These are phyloP conservation scores for Suillus subluteus DNA, from an alignment of 768 basidiomycete genomes.

Conservation along the genomic window DNA sequence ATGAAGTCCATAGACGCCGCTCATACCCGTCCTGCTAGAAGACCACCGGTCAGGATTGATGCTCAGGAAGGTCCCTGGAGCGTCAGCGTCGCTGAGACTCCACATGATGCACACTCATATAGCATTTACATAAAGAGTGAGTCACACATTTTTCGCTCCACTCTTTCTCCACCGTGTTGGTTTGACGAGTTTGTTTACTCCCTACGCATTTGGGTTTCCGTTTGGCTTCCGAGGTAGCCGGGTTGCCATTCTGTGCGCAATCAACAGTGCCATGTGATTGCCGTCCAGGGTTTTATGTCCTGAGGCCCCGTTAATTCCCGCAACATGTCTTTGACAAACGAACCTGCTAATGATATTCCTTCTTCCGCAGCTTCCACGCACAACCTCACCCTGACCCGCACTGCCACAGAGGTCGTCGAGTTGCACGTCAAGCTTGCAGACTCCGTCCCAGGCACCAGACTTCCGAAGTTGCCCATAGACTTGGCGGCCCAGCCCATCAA, in stretches of 20 bases:
- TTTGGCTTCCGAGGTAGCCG: slow-evolving; percentile 29
- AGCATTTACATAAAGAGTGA: slow-evolving; percentile 90
- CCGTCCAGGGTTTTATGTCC: slow-evolving; percentile 16
- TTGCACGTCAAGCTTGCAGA: slow-evolving; percentile 82
- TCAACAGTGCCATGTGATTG: slow-evolving; percentile 22
- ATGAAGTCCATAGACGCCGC: slow-evolving; percentile 49
- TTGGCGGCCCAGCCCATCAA: slow-evolving; percentile 54
- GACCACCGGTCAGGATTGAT: slow-evolving; percentile 65
- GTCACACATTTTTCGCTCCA: slow-evolving; percentile 35
- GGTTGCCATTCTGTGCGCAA: slow-evolving; percentile 22
- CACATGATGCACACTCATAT: slow-evolving; percentile 69
- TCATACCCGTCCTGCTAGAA: slow-evolving; percentile 44
- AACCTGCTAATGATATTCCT: slow-evolving; percentile 34
- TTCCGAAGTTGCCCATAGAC: slow-evolving; percentile 68
- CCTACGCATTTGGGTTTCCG: slow-evolving; percentile 24
- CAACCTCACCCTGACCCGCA: slow-evolving; percentile 85
- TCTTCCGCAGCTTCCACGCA: slow-evolving; percentile 75
- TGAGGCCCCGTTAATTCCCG: slow-evolving; percentile 17
- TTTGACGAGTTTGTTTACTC: slow-evolving; percentile 20
- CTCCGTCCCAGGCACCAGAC: slow-evolving; percentile 53
- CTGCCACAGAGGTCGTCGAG: slow-evolving; percentile 75
- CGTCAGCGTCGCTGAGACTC: slow-evolving; percentile 86
- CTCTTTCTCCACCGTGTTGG: slow-evolving; percentile 24
- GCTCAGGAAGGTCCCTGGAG: slow-evolving; percentile 84
- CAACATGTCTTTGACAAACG: slow-evolving; percentile 20